These are phyloP conservation scores for Dendrostoma leiphaemia DNA, from an alignment of 2,329 filamentous ascomycete genomes.

Conservation along the genomic window DNA sequence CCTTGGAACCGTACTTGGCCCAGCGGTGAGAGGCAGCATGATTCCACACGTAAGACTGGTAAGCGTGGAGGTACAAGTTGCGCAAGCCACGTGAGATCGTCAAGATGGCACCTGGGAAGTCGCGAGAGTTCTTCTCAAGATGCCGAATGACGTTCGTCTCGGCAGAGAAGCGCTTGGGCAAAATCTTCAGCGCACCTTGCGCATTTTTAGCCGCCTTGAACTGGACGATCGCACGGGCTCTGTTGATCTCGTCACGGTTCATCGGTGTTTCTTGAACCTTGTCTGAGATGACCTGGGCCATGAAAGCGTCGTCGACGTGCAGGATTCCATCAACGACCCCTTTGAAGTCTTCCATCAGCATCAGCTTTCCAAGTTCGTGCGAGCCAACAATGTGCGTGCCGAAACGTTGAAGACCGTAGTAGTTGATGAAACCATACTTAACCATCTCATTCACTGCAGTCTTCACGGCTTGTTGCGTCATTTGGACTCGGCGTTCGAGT, in stretches of 20 bases:
- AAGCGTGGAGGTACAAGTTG: slow-evolving; percentile 95
- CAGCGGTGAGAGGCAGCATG: slow-evolving; percentile 77
- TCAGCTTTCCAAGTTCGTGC: slow-evolving; percentile 78
- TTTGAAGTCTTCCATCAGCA: slow-evolving; percentile 78
- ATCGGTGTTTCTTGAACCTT: slow-evolving; percentile 45
- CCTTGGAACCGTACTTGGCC: slow-evolving; percentile 67
- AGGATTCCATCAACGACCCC: slow-evolving; percentile 78
- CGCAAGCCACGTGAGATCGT: slow-evolving; percentile 78
- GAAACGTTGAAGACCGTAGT: slow-evolving; percentile 96
- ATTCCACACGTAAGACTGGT: slow-evolving; percentile 96
- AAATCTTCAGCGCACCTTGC: slow-evolving; percentile 54
- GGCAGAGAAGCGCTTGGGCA: slow-evolving; percentile 75
- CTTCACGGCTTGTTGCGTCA: slow-evolving; percentile 48
- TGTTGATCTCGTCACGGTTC: slow-evolving; percentile 72
- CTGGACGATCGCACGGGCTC: slow-evolving; percentile 73
- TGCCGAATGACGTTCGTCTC: slow-evolving; percentile 79
- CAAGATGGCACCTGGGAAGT: slow-evolving; percentile 79
- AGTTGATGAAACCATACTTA: slow-evolving; percentile 87
- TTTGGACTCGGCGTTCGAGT: slow-evolving; percentile 45
- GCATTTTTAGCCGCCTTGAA: slow-evolving; percentile 65
- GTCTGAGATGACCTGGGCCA: slow-evolving; percentile 50
- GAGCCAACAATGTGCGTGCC: slow-evolving; percentile 86
- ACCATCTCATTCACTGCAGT: slow-evolving; percentile 65
- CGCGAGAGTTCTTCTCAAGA: slow-evolving; percentile 58
- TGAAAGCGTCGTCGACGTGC: slow-evolving; percentile 63